Evolutionary conservation across 805 yeast genomes (phyloP), one percentile per base, ranked within the genome.

Genomic region (Nakazawaea anatomiae): DNA sequence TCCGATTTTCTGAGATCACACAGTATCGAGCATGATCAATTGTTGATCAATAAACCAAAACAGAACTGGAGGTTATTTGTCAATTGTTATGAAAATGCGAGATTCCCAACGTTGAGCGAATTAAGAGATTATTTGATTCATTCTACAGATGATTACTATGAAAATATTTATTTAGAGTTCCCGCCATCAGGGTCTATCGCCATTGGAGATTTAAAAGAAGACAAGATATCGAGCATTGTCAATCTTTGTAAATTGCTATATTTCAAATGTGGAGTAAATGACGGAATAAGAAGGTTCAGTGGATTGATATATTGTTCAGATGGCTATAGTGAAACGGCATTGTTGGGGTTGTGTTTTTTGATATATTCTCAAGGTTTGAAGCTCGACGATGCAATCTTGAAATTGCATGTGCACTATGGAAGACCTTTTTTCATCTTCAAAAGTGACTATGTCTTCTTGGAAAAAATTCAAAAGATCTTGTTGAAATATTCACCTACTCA

Each of bases 321-420:
- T 67, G 98, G 98, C 0, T 92, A 91, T 65, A 89, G 97, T 0
- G 97, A 90, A 61, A 85, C 91, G 47, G 82, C 96, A 5, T 73
- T 92, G n/a, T 66, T 91, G 39, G 78, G 81, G 0, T 69, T 89
- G 36, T 78, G 90, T 51, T 91, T 79, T 58, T 57, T 86, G 52
- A 85, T 92, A 52, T 92, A 85, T 66, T 64, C 87, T 1, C 77
- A 83, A 49, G 80, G 85, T 39, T 60, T 80, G 18, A 57, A 77
- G 0, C 65, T 88, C 10, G 82, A 85, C 30, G 83, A 85, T 39
- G 91, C 90, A 1, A 72, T 86, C 54, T 60, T 85, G 18, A 75
- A 77, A 52, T 66, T 89, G 48, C 96, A 90, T 63, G 56, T 62
- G 41, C 72, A 73, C 12, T 79, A 75, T 59, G 83, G 85, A 4